These are phyloP conservation scores for Lentinula edodes DNA, from an alignment of 768 basidiomycete species.

Conservation along the genomic window DNA sequence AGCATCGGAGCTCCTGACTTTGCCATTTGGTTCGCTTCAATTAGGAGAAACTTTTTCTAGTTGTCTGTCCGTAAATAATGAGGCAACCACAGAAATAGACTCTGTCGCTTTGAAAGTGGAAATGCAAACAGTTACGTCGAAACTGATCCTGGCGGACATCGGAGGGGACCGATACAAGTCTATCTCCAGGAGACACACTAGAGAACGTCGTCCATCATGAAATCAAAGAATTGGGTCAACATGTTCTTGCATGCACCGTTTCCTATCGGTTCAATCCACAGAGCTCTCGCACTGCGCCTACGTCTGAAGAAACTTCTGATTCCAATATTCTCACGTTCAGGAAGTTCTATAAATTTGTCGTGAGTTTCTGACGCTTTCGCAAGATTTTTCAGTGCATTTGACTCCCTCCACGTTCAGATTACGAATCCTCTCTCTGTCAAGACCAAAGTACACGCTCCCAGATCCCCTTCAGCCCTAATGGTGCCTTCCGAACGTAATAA, in stretches of 20 bases:
- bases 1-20: conserved; percentile 70
- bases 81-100: conserved; percentile 56
- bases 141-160: conserved; percentile 56
- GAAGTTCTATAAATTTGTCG: conserved; percentile 81
- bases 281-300: conserved; percentile 43
- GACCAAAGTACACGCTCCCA: conserved; percentile 82
- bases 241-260: conserved; percentile 83
- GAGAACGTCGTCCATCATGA: conserved; percentile 76
- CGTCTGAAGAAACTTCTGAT: conserved; percentile 46
- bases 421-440: conserved; percentile 94
- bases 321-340: conserved; percentile 18
- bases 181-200: conserved; percentile 54
- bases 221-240: conserved; percentile 90
- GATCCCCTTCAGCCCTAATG: conserved; percentile 67
- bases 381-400: not conserved
- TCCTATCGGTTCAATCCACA: conserved; percentile 63
- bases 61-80: conserved; percentile 79
- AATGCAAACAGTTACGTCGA: conserved; percentile 77
- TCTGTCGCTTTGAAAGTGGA: conserved; percentile 69
- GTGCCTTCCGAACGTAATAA: conserved; percentile 65
- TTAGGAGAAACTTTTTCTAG: conserved; percentile 87
- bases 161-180: conserved; percentile 46
- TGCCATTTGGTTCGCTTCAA: conserved; percentile 85
- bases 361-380: conserved; percentile 31
- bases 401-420: conserved; percentile 43